Conservation (phyloP, 345 rosid genomes). For the Heritiera littoralis region DNA sequence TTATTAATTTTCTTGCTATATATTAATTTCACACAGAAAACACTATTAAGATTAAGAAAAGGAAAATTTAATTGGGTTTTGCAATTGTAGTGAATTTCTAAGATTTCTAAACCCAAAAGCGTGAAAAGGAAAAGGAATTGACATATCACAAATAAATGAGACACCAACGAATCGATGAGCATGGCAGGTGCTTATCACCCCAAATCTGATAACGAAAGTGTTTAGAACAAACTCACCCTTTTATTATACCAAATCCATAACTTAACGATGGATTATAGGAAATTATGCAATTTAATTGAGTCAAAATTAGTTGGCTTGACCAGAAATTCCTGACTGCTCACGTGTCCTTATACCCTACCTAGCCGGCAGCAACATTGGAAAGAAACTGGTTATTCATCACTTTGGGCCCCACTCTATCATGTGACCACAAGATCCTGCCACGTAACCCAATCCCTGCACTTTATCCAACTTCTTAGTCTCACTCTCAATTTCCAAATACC, state of each 20-base stretch:
- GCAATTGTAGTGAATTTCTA: no score
- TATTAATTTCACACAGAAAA: no score
- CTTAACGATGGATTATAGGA: neutral
- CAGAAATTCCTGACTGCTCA: neutral
- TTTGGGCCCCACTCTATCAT: neutral
- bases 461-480: neutral
- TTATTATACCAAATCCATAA: neutral
- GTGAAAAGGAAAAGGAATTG: neutral
- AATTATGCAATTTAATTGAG: neutral
- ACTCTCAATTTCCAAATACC: neutral
- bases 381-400: neutral
- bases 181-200: conserved; percentile 7
- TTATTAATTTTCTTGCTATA: no score
- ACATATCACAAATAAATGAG: neutral
- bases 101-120: neutral
- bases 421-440: neutral
- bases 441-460: neutral
- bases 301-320: conserved; percentile 22
- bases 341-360: conserved; percentile 2
- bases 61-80: no score
- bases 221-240: neutral
- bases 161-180: neutral
- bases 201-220: neutral
- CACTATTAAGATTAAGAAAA: no score
- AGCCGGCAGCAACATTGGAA: neutral